Evolutionary conservation across 768 basidiomycete species (phyloP).

Genomic region (Lanmaoa rubissima): DNA sequence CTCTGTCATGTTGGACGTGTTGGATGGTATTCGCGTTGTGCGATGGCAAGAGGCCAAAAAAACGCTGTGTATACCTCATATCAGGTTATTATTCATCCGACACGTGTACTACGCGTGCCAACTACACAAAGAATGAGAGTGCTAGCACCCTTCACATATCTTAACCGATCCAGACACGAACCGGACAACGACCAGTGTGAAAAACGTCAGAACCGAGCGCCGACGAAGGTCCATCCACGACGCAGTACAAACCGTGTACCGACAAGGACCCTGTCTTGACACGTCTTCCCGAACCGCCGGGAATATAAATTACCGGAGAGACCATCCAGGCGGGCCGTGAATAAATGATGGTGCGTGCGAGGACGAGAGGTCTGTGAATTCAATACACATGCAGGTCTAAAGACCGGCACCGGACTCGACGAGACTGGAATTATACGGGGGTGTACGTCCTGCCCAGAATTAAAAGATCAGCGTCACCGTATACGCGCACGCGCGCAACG

Average conservation of each 20-base stretch:
- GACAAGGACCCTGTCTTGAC: neutral
- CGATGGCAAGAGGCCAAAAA: neutral
- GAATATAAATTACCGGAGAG: slow-evolving; percentile 17
- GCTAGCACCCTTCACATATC: neutral
- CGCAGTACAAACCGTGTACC: neutral
- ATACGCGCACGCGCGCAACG: neutral
- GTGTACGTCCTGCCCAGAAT: slow-evolving; percentile 4
- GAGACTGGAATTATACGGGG: neutral
- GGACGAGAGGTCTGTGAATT: neutral
- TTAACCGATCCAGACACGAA: neutral
- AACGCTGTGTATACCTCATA: neutral
- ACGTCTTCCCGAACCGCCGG: neutral
- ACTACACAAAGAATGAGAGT: neutral
- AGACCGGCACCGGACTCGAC: slow-evolving; percentile 1
- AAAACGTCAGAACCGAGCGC: neutral
- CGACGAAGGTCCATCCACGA: neutral
- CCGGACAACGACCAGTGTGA: neutral
- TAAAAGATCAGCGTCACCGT: neutral
- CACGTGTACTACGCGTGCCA: slow-evolving; percentile 3
- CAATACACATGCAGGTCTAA: neutral
- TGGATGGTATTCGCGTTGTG: neutral
- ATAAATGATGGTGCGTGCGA: slow-evolving; percentile 1
- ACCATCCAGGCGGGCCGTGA: neutral
- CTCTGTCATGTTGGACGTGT: slow-evolving; percentile 1
- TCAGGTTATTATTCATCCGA: neutral